Percentiles rank a stretch among this genome's conserved stretches.
Evolutionary conservation across 441 rosid species (phyloP).

Genomic region (Dalechampia spathulata): DNA sequence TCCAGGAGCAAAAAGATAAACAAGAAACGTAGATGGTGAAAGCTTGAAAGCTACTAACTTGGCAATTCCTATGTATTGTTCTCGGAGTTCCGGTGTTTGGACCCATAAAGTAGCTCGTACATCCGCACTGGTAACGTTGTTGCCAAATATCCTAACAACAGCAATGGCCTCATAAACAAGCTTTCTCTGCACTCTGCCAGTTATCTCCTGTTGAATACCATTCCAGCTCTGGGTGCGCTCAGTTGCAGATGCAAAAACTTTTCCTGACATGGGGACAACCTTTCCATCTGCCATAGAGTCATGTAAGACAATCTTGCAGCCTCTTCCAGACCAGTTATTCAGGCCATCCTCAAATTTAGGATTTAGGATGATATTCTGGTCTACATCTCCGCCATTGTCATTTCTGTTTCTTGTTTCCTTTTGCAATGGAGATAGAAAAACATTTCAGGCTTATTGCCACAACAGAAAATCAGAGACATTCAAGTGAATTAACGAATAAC

Average conservation of each 20-base stretch:
- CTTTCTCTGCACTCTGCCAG: slow-evolving; percentile 62
- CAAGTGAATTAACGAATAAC: too few species aligned
- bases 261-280: slow-evolving; percentile 56
- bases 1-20: too few species aligned
- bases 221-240: slow-evolving; percentile 85
- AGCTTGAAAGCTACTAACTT: slow-evolving; percentile 38
- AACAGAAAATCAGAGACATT: background rate
- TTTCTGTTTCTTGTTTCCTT: slow-evolving; percentile 27
- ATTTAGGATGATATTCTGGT: slow-evolving; percentile 58
- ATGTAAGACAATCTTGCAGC: slow-evolving; percentile 56
- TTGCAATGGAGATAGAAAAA: slow-evolving; percentile 7
- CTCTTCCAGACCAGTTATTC: slow-evolving; percentile 85
- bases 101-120: slow-evolving; percentile 74
- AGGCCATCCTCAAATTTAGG: slow-evolving; percentile 75
- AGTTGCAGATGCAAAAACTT: slow-evolving; percentile 67
- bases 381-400: slow-evolving; percentile 25
- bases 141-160: slow-evolving; percentile 62
- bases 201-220: slow-evolving; percentile 88
- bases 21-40: too few species aligned
- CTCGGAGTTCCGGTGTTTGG: slow-evolving; percentile 57
- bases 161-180: slow-evolving; percentile 62
- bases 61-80: slow-evolving; percentile 62
- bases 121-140: slow-evolving; percentile 43
- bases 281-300: slow-evolving; percentile 71
- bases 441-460: background rate